Conservation (phyloP, 2,329 filamentous ascomycete genomes). For the Trichoderma sp. region DNA sequence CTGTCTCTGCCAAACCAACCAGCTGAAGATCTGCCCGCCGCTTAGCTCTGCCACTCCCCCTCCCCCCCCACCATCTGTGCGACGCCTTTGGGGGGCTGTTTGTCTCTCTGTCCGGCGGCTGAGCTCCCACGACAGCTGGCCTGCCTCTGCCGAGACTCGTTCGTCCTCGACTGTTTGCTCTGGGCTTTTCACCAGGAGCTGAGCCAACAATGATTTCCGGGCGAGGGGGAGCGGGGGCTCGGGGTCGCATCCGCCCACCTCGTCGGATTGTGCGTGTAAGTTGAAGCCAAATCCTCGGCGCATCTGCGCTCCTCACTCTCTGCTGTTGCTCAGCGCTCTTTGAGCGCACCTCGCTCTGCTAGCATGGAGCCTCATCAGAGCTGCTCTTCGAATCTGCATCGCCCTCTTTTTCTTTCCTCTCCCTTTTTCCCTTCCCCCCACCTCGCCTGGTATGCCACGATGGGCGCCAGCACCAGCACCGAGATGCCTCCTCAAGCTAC, state of each 20-base stretch:
- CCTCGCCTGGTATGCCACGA: background rate
- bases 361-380: background rate
- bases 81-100: conserved; percentile 1
- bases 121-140: conserved; percentile 4
- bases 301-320: background rate
- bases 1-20: background rate
- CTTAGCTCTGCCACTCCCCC: conserved; percentile 12
- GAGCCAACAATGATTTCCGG: conserved; percentile 50
- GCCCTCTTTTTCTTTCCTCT: background rate
- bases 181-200: background rate
- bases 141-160: background rate
- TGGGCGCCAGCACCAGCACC: conserved; percentile 19
- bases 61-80: conserved; percentile 24
- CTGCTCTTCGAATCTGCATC: background rate
- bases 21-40: background rate
- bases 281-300: conserved; percentile 23
- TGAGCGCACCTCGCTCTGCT: conserved; percentile 7
- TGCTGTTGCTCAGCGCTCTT: background rate
- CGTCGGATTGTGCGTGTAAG: conserved; percentile 47
- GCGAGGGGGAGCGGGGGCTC: conserved; percentile 46
- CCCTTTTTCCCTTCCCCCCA: background rate
- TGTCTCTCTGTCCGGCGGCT: background rate
- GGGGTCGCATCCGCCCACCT: conserved; percentile 47
- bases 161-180: background rate
- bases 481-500: background rate